Percentiles rank a stretch among this genome's conserved stretches.
Evolutionary conservation across 345 rosid species (phyloP).

Genomic region (Brassica juncea): DNA sequence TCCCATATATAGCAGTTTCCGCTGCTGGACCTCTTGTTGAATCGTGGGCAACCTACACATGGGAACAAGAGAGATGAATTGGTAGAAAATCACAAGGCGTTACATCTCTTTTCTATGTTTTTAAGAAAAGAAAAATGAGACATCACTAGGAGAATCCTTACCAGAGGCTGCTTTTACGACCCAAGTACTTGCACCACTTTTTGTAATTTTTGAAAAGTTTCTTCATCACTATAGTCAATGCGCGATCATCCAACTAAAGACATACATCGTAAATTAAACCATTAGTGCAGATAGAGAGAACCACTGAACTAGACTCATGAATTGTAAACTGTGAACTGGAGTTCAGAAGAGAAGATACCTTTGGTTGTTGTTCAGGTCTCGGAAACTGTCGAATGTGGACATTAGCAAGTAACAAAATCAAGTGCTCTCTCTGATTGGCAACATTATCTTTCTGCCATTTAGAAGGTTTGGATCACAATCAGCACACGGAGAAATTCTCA

Average conservation of each 20-base stretch:
- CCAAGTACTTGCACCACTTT: slow-evolving; percentile 69
- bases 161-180: slow-evolving; percentile 72
- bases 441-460: slow-evolving; percentile 56
- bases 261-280: background rate
- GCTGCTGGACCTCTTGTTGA: slow-evolving; percentile 94
- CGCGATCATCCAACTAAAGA: slow-evolving; percentile 55
- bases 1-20: slow-evolving; percentile 86
- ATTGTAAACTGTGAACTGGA: background rate
- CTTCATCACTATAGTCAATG: slow-evolving; percentile 62
- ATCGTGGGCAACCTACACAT: slow-evolving; percentile 79
- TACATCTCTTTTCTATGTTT: background rate
- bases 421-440: slow-evolving; percentile 65
- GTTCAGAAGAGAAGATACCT: slow-evolving; percentile 39
- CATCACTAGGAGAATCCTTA: slow-evolving; percentile 13
- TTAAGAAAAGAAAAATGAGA: background rate
- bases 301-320: background rate
- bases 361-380: slow-evolving; percentile 55
- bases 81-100: background rate
- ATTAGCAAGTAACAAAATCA: slow-evolving; percentile 66
- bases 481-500: background rate
- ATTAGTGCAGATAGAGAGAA: background rate
- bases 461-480: slow-evolving; percentile 12
- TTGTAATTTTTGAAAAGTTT: slow-evolving; percentile 66
- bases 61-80: slow-evolving; percentile 14
- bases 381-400: slow-evolving; percentile 58